Evolutionary conservation across 2,329 filamentous ascomycete species (phyloP), one percentile per base, ranked within the genome.

Genomic region (Penicillium frequentans): DNA sequence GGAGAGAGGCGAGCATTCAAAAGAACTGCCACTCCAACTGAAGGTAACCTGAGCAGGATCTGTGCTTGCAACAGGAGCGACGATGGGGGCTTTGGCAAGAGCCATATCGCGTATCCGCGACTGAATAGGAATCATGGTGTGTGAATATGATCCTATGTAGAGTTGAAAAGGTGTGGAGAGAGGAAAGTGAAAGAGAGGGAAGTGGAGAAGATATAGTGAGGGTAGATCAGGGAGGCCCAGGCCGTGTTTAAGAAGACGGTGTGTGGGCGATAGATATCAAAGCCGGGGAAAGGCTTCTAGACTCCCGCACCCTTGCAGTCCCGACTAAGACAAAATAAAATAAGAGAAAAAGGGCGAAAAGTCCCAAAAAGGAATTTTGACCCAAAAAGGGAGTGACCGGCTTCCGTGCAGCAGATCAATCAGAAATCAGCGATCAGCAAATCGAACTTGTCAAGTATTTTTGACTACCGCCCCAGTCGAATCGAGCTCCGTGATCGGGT

Each of bases 281-380:
- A 66, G 63, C 63, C 64, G 63, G 64, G 64, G 64, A 63, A 63
- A 61, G 62, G 56, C 62, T 66, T 67, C 64, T 67, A 67, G 64
- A 65, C 62, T 62, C 60, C 63, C 50, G 49, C 48, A 65, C 62
- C 64, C 64, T 67, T 67, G 63, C 64, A 66, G 63, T 43, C 44
- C 49, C 54, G 51, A 61, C 52, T 62, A 52, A 65, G 58, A 65
- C 55, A 63, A 62, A 51, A 59, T 35, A 50, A 42, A 29, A 29
- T 29, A 11, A 29, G 10, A 29, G 11, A 29, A 49, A 35, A 13
- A 33, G 33, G 21, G 21, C 24, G 19, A 23, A 54, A 39, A 43
- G 48, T 56, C 43, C 47, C 21, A 27, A 27, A 39, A 39, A 39
- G 9, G 16, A 39, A 10, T 11, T 19, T 19, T 39, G 13, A 7